These are phyloP conservation scores for Chamaenerion angustifolium DNA, from an alignment of 345 rosid genomes.

Conservation along the genomic window DNA sequence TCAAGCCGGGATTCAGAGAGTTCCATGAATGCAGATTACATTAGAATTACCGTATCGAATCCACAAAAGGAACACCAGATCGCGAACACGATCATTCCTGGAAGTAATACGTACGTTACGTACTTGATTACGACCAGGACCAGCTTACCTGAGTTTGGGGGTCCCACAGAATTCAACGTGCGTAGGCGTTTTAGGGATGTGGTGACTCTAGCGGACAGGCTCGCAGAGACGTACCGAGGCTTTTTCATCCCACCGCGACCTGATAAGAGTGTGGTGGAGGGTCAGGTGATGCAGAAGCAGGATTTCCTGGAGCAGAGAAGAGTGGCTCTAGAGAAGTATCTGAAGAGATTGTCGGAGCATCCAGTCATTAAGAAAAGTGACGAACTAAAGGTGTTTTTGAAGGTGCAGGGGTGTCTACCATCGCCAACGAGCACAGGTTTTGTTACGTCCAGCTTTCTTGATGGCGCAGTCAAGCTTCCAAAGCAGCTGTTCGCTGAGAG, in stretches of 20 bases:
- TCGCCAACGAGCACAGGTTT: conserved; percentile 54
- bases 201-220: conserved; percentile 65
- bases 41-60: conserved; percentile 70
- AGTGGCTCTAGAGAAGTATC: conserved; percentile 72
- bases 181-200: conserved; percentile 76
- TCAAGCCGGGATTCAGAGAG: conserved; percentile 24
- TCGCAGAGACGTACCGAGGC: conserved; percentile 75
- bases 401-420: conserved; percentile 67
- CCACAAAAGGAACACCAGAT: conserved; percentile 76
- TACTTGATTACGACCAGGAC: conserved; percentile 75
- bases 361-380: conserved; percentile 73
- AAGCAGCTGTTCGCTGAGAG: conserved; percentile 79
- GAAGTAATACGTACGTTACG: conserved; percentile 57
- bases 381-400: conserved; percentile 66
- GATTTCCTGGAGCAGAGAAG: conserved; percentile 93
- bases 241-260: conserved; percentile 83
- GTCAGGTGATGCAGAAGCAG: conserved; percentile 96
- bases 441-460: conserved; percentile 78
- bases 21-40: conserved; percentile 29
- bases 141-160: conserved; percentile 54
- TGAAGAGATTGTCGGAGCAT: conserved; percentile 57
- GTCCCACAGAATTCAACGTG: conserved; percentile 47
- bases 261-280: conserved; percentile 87
- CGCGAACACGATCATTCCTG: conserved; percentile 67
- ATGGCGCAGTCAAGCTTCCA: conserved; percentile 76